A percentile compares a stretch with the other conserved stretches of the same genome.
phyloP scores from a whole-genome alignment of 2,329 filamentous ascomycete species.

The Pseudogymnoascus destructans region DNA sequence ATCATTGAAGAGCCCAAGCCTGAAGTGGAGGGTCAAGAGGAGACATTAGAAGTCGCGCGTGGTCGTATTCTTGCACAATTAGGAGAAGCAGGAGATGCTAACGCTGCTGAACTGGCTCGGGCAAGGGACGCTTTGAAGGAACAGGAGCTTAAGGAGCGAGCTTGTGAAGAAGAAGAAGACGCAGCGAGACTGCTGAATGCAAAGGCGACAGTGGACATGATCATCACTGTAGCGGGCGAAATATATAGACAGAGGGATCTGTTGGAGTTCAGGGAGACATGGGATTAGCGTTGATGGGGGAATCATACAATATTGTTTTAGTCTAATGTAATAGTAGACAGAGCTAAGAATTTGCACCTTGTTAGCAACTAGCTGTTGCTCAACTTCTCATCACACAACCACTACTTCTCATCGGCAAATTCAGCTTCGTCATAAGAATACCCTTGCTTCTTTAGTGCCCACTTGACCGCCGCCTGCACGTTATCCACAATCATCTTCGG shows the following conservation, averaged over 20 bases:
- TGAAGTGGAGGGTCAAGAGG: neutral
- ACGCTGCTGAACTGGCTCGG: neutral
- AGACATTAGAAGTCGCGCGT: neutral
- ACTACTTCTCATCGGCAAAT: conserved; percentile 1
- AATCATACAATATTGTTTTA: conserved; percentile 1
- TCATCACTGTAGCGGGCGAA: conserved; percentile 76
- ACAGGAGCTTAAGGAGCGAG: conserved; percentile 17
- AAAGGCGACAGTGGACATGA: conserved; percentile 75
- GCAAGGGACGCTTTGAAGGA: conserved; percentile 20
- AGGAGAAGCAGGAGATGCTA: neutral
- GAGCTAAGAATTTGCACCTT: neutral
- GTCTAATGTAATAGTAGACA: conserved; percentile 8
- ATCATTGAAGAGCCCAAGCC: neutral
- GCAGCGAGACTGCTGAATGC: conserved; percentile 29
- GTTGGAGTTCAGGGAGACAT: conserved; percentile 55
- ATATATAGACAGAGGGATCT: conserved; percentile 82
- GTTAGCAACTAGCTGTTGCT: neutral
- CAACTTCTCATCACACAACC: too few species aligned
- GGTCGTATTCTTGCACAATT: neutral
- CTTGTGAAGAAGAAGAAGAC: neutral
- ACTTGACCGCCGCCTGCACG: conserved; percentile 64
- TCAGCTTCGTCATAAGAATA: conserved; percentile 9
- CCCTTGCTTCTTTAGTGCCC: conserved; percentile 53
- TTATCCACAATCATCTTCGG: conserved; percentile 58
- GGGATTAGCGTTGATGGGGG: conserved; percentile 24